Conservation (phyloP, 129 eudicot species). For the Oenanthe sinensis region DNA sequence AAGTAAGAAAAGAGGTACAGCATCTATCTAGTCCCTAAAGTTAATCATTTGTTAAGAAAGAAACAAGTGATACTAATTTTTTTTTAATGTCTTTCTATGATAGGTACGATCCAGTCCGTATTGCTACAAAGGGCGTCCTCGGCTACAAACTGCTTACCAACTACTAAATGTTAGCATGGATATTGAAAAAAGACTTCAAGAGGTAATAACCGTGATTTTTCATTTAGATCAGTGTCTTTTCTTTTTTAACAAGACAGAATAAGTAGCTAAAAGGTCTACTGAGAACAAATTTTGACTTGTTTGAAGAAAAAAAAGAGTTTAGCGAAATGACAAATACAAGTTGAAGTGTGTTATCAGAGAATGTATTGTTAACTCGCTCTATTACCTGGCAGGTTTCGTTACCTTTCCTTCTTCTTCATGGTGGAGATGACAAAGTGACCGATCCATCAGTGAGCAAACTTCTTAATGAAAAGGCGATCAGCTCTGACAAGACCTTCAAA, state of each 20-base stretch:
- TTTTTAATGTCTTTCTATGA: background rate
- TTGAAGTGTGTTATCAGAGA: background rate
- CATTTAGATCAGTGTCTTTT: background rate
- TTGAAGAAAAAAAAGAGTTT: background rate
- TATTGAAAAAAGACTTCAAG: slow-evolving; percentile 63
- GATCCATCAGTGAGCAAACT: slow-evolving; percentile 70
- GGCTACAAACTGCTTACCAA: slow-evolving; percentile 60
- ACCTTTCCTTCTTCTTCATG: slow-evolving; percentile 68
- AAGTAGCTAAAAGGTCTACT: background rate
- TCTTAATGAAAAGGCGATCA: slow-evolving; percentile 46
- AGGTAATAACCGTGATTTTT: slow-evolving; percentile 18
- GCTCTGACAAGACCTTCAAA: slow-evolving; percentile 78
- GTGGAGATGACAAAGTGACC: slow-evolving; percentile 78
- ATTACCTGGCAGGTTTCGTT: slow-evolving; percentile 22
- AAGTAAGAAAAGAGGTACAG: slow-evolving; percentile 53
- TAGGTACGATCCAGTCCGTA: slow-evolving; percentile 70
- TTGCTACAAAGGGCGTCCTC: slow-evolving; percentile 86
- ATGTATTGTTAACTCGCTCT: background rate
- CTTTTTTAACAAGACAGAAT: background rate
- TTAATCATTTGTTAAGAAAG: background rate
- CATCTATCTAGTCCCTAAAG: background rate
- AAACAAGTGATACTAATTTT: background rate
- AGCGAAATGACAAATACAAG: background rate
- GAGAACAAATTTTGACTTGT: background rate
- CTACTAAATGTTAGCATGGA: slow-evolving; percentile 41